phyloP scores from a whole-genome alignment of 768 basidiomycete species.

The Calocera viscosa region DNA sequence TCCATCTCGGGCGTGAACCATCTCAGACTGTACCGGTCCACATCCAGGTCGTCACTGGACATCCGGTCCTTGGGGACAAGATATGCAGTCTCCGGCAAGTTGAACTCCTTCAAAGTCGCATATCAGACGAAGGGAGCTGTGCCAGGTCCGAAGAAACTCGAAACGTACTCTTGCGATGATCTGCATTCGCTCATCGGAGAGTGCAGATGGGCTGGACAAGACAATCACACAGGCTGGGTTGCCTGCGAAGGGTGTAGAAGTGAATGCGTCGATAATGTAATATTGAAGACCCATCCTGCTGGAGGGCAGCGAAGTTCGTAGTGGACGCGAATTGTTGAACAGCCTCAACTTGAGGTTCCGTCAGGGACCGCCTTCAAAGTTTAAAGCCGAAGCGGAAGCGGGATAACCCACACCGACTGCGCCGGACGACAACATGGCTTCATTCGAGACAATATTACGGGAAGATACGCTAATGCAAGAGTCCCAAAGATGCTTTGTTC shows the following conservation, averaged over 20 bases:
- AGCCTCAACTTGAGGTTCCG: too few relatives aligned
- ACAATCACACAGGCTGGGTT: constrained; percentile 28
- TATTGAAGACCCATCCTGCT: constrained; percentile 9
- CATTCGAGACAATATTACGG: too few relatives aligned
- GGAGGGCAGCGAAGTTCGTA: too few relatives aligned
- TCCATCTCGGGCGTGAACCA: constrained; percentile 25
- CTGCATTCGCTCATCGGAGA: constrained; percentile 14
- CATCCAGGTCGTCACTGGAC: neutral
- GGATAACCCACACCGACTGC: too few relatives aligned
- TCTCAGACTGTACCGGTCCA: constrained; percentile 19
- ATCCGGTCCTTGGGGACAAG: constrained; percentile 7
- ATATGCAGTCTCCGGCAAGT: constrained; percentile 22
- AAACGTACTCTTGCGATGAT: neutral
- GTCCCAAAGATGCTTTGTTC: too few relatives aligned
- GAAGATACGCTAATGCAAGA: too few relatives aligned
- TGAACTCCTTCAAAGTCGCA: constrained; percentile 21
- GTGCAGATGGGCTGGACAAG: constrained; percentile 12
- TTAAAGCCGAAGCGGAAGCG: too few relatives aligned
- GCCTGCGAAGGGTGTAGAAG: constrained; percentile 21
- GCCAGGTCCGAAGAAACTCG: neutral
- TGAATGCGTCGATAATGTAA: constrained; percentile 27
- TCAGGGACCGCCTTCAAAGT: too few relatives aligned
- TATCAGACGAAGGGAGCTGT: constrained; percentile 8
- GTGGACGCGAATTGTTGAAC: too few relatives aligned
- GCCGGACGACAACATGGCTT: too few relatives aligned